phyloP scores from a whole-genome alignment of 2,329 filamentous ascomycete genomes.

The Pseudocercospora eumusae region DNA sequence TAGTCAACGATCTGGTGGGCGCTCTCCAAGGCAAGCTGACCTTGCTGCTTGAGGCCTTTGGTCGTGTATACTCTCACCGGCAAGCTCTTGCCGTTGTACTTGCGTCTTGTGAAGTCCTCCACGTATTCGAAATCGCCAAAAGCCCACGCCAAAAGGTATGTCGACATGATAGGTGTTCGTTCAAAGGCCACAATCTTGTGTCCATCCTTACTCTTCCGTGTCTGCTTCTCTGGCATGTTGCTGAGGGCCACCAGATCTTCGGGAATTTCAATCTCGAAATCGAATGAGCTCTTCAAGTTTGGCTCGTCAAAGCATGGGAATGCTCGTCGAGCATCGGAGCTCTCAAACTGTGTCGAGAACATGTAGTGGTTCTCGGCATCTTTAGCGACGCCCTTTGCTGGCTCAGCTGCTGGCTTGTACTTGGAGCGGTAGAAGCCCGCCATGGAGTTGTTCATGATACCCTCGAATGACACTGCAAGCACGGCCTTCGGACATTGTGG shows the following conservation, averaged over 20 bases:
- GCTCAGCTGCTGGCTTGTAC: conserved; percentile 77
- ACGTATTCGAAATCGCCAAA: conserved; percentile 97
- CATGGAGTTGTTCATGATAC: conserved; percentile 89
- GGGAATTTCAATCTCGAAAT: conserved; percentile 89
- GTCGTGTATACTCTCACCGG: conserved; percentile 97
- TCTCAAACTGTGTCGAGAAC: conserved; percentile 96
- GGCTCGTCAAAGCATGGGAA: conserved; percentile 99
- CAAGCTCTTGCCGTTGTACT: conserved; percentile 86
- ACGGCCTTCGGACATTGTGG: conserved; percentile 65
- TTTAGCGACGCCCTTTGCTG: conserved; percentile 74
- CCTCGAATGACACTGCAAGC: conserved; percentile 73
- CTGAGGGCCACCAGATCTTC: conserved; percentile 84
- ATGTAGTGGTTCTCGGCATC: conserved; percentile 64
- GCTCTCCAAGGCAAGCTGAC: conserved; percentile 83
- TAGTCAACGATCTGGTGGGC: conserved; percentile 93
- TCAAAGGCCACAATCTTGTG: conserved; percentile 74
- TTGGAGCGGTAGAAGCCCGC: conserved; percentile 91
- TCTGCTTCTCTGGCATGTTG: conserved; percentile 89
- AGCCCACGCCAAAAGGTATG: conserved; percentile 85
- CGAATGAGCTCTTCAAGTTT: conserved; percentile 93
- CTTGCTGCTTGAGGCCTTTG: conserved; percentile 89
- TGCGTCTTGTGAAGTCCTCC: conserved; percentile 83
- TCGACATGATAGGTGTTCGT: conserved; percentile 86
- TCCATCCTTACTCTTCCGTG: conserved; percentile 64
- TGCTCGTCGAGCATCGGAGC: conserved; percentile 88